These are phyloP conservation scores for Babesia ovata DNA, from an alignment of 169 alveolate genomes.

Conservation along the genomic window DNA sequence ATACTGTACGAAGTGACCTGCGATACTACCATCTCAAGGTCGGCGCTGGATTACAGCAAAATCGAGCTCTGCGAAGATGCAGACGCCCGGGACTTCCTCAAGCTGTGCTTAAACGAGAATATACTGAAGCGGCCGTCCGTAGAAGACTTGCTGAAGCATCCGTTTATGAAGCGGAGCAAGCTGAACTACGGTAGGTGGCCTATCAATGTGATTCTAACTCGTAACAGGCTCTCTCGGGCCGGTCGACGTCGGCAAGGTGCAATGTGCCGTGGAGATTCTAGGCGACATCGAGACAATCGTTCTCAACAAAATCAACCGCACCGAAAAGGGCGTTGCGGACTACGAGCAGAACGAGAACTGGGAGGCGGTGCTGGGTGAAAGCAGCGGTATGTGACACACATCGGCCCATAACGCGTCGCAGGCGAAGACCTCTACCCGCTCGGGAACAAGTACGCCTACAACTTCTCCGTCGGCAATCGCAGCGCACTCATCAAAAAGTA, in stretches of 20 bases:
- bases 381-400: conserved; percentile 43
- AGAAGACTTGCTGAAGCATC: conserved; percentile 42
- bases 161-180: conserved; percentile 46
- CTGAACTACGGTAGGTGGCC: conserved; percentile 53
- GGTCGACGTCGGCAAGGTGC: conserved; percentile 57
- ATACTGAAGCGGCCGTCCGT: conserved; percentile 48
- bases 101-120: conserved; percentile 35
- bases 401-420: neutral
- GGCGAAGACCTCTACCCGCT: conserved; percentile 56
- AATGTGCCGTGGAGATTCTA: conserved; percentile 68
- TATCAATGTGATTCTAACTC: neutral
- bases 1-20: conserved; percentile 57
- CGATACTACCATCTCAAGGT: conserved; percentile 32
- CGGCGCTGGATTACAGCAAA: conserved; percentile 31
- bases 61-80: conserved; percentile 59
- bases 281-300: conserved; percentile 71
- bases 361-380: conserved; percentile 49
- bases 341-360: conserved; percentile 64
- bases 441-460: conserved; percentile 25
- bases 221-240: conserved; percentile 57
- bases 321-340: conserved; percentile 72
- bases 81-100: conserved; percentile 46
- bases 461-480: conserved; percentile 21
- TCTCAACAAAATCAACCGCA: conserved; percentile 60
- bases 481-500: conserved; percentile 11